These are phyloP conservation scores for Claviceps arundinis DNA, from an alignment of 2,329 filamentous ascomycete species.

Conservation along the genomic window DNA sequence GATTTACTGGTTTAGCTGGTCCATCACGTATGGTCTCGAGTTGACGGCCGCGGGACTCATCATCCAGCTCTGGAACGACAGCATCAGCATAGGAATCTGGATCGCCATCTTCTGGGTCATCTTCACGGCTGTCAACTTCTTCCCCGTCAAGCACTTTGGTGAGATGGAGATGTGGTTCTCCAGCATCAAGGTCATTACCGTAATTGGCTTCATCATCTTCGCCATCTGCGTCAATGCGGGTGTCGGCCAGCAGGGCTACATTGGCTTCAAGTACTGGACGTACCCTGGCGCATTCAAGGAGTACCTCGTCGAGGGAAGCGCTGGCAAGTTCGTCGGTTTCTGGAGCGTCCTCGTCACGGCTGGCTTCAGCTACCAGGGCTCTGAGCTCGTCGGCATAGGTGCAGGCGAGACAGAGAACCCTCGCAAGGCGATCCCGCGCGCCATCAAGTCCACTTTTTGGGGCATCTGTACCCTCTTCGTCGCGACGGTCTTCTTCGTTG, in stretches of 20 bases:
- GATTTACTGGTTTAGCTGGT: constrained; percentile 75
- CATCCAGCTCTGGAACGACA: constrained; percentile 58
- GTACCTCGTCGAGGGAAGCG: constrained; percentile 38
- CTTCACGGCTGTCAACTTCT: constrained; percentile 55
- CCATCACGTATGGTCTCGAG: constrained; percentile 60
- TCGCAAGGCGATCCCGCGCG: constrained; percentile 55
- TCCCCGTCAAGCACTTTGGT: constrained; percentile 60
- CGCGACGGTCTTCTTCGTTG: constrained; percentile 54
- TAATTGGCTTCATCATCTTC: constrained; percentile 65
- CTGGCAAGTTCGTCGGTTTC: constrained; percentile 54
- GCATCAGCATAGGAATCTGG: constrained; percentile 55
- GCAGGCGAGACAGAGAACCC: constrained; percentile 66
- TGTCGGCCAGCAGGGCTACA: constrained; percentile 52
- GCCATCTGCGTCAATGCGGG: constrained; percentile 63
- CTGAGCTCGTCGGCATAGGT: constrained; percentile 66
- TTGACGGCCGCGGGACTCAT: constrained; percentile 60
- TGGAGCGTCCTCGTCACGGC: constrained; percentile 56
- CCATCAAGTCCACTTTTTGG: constrained; percentile 64
- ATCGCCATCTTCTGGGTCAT: constrained; percentile 61
- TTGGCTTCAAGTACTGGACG: constrained; percentile 62
- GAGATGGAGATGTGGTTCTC: constrained; percentile 72
- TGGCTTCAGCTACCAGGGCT: constrained; percentile 58
- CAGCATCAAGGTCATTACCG: constrained; percentile 62
- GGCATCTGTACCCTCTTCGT: constrained; percentile 59
- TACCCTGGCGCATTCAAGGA: constrained; percentile 54